phyloP scores from a whole-genome alignment of 768 basidiomycete species.

The Cyathus striatus region DNA sequence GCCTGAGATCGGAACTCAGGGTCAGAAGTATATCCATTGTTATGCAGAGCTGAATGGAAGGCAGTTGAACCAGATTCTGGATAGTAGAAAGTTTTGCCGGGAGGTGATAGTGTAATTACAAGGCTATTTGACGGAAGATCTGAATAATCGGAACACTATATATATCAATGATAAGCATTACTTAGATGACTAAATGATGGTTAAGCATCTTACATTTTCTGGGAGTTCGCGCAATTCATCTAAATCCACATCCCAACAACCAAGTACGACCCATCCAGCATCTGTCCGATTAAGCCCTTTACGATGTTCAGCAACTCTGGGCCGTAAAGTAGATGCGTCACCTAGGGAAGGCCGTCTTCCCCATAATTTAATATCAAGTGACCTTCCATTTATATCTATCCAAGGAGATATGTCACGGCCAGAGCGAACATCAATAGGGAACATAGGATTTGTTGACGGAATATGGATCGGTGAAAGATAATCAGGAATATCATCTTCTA shows the following conservation, averaged over 20 bases:
- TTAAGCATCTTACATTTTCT: slow-evolving; percentile 56
- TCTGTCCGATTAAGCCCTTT: background rate
- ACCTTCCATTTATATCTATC: slow-evolving; percentile 47
- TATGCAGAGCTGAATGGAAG: slow-evolving; percentile 55
- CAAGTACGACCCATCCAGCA: slow-evolving; percentile 54
- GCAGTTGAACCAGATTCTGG: slow-evolving; percentile 33
- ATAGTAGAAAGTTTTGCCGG: slow-evolving; percentile 55
- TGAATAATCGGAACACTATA: no score
- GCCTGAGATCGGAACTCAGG: slow-evolving; percentile 67
- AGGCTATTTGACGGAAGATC: slow-evolving; percentile 72
- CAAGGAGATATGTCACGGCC: slow-evolving; percentile 48
- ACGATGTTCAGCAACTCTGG: slow-evolving; percentile 2
- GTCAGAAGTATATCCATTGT: slow-evolving; percentile 64
- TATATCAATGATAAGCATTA: no score
- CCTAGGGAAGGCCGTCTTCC: slow-evolving; percentile 26
- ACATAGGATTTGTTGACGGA: slow-evolving; percentile 82
- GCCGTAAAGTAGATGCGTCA: background rate
- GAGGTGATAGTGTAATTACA: slow-evolving; percentile 59
- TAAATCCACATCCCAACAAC: slow-evolving; percentile 64
- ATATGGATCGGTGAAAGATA: slow-evolving; percentile 77
- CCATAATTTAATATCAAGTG: slow-evolving; percentile 56
- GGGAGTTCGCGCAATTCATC: slow-evolving; percentile 52
- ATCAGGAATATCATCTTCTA: slow-evolving; percentile 30
- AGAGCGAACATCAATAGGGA: slow-evolving; percentile 50
- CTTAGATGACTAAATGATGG: no score